Evolutionary conservation across 345 rosid species (phyloP).

Genomic region (Eucalyptus pauciflora): DNA sequence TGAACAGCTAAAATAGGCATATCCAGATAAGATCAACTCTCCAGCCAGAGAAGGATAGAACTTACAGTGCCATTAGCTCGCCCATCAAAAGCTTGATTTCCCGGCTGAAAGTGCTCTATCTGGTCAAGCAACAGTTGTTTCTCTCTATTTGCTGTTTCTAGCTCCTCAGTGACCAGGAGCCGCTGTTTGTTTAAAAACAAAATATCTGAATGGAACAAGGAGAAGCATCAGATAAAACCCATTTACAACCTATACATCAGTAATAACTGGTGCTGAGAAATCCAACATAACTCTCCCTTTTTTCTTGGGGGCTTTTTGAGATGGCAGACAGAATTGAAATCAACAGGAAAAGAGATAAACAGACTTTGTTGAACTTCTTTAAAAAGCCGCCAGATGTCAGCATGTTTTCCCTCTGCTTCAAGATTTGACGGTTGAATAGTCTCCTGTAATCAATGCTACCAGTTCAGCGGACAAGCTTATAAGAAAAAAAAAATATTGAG

Average conservation of each 20-base stretch:
- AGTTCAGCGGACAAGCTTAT: not conserved
- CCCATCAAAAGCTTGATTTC: conserved; percentile 11
- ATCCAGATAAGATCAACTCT: not conserved
- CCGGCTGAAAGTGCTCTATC: conserved; percentile 32
- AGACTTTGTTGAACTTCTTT: conserved; percentile 75
- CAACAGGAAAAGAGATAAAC: not conserved
- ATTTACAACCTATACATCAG: not conserved
- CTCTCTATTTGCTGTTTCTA: conserved; percentile 34
- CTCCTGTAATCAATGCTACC: conserved; percentile 8
- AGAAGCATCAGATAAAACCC: not conserved
- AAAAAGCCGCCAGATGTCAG: conserved; percentile 52
- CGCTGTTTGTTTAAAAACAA: conserved; percentile 60
- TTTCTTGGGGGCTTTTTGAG: not conserved
- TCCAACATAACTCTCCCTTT: not conserved
- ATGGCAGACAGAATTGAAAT: not conserved
- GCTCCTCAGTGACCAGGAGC: conserved; percentile 48
- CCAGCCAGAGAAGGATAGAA: not conserved
- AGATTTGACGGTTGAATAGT: conserved; percentile 9
- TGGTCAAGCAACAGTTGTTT: conserved; percentile 36
- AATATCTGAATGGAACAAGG: conserved; percentile 31
- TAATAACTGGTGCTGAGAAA: not conserved
- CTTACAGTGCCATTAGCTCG: conserved; percentile 20
- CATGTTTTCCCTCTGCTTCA: conserved; percentile 18
- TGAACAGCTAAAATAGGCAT: not conserved
- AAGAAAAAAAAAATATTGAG: not conserved